Conservation (phyloP, 2,329 filamentous ascomycete genomes). For the Scedosporium aurantiacum region DNA sequence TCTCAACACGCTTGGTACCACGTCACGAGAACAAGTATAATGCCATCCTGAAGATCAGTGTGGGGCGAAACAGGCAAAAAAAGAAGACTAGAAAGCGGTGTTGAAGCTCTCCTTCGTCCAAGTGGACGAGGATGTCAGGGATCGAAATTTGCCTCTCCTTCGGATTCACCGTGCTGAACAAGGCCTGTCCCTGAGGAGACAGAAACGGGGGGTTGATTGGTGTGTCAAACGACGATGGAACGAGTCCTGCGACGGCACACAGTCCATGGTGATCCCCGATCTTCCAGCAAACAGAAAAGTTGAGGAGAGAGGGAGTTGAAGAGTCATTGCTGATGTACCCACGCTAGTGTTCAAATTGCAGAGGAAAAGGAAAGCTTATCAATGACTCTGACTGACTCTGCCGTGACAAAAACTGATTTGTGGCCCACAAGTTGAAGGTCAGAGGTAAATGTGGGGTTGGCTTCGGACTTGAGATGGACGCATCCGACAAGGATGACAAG, state of each 20-base stretch:
- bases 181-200: background rate
- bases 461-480: background rate
- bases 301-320: background rate
- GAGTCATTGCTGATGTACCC: background rate
- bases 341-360: background rate
- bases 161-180: background rate
- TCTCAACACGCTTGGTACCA: background rate
- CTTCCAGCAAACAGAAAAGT: background rate
- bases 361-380: background rate
- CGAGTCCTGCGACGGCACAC: conserved; percentile 2
- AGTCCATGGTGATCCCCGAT: background rate
- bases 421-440: background rate
- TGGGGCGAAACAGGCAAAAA: background rate
- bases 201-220: background rate
- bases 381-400: background rate
- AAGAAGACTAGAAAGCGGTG: background rate
- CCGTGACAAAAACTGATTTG: background rate
- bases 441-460: background rate
- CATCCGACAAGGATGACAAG: too few species aligned
- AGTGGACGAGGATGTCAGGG: background rate
- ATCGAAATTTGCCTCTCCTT: background rate
- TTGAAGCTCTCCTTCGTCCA: background rate
- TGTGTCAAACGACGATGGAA: conserved; percentile 6
- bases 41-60: background rate
- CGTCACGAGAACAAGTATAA: background rate